Evolutionary conservation across 2,329 filamentous ascomycete genomes (phyloP).

Genomic region (Paraphoma sp.): DNA sequence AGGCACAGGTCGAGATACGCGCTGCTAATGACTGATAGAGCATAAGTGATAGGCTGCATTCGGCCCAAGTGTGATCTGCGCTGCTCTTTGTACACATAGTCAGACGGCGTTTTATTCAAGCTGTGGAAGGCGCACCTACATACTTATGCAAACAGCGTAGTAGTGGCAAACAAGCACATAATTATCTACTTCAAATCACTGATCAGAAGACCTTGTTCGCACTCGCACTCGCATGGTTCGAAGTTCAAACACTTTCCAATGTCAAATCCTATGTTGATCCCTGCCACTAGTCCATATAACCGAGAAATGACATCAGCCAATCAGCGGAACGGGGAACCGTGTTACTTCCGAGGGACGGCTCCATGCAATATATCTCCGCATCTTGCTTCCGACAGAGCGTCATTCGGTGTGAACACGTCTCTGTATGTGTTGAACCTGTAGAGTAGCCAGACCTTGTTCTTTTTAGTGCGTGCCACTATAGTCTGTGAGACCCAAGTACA

Average conservation of each 20-base stretch:
- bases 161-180: no score
- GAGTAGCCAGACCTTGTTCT: no score
- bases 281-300: conserved; percentile 1
- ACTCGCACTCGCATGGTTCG: no score
- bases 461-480: no score
- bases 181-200: no score
- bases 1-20: conserved; percentile 31
- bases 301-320: conserved; percentile 26
- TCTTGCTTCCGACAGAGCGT: conserved; percentile 2
- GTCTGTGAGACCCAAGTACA: no score
- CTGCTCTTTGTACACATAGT: background rate
- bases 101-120: no score
- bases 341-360: conserved; percentile 11
- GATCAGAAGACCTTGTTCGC: no score
- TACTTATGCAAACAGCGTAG: no score
- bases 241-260: background rate
- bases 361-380: conserved; percentile 21
- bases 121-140: no score
- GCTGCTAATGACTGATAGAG: conserved; percentile 22
- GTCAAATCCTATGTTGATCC: background rate
- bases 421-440: background rate
- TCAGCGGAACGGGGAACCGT: conserved; percentile 17
- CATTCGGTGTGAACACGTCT: conserved; percentile 15
- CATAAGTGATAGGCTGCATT: background rate
- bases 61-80: background rate